Evolutionary conservation across 371 early-diverging fungal genomes (phyloP), one percentile per base, ranked within the genome.

Genomic region (Mortierella sp.): DNA sequence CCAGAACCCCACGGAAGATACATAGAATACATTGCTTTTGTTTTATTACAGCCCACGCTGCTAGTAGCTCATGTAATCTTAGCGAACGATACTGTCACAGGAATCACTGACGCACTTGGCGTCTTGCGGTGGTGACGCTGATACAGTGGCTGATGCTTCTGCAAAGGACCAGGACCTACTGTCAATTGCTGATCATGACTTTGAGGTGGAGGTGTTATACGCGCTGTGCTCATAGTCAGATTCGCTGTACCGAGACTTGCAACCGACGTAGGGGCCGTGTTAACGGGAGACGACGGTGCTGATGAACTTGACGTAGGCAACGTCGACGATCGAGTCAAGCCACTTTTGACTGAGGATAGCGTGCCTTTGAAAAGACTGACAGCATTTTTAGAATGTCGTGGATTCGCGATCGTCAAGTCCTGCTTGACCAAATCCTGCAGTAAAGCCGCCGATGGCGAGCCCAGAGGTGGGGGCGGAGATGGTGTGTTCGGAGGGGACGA

Each of bases 321-420:
- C 1, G 30, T 31, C 21, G 57, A 56, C 1, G 57, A 46, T 1
- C 57, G 57, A 15, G 44, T 30, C 15, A 56, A 50, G n/a, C 59
- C 59, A 34, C 44, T 44, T 44, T 61, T 61, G 39, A 51, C 61
- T 11, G 61, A 61, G 3, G 61, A 61, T 17, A 61, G 37, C 14
- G 61, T 61, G 6, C 61, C 53, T 34, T 61, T 61, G 46, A 51
- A 9, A 42, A 32, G 19, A 24, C 32, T 61, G 28, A 61, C 52
- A 11, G 61, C 44, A n/a, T 44, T 61, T n/a, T 51, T 50, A 19
- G 44, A 23, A 6, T 39, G 43, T 4, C 28, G 27, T 28, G 23
- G 42, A 55, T 6, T 52, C 37, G 14, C 37, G 14, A n/a, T n/a
- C n/a, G 37, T 11, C 55, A 55, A 31, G 27, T 55, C 55, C 34